phyloP scores from a whole-genome alignment of 257 asterid genomes.

The Eucommia ulmoides region DNA sequence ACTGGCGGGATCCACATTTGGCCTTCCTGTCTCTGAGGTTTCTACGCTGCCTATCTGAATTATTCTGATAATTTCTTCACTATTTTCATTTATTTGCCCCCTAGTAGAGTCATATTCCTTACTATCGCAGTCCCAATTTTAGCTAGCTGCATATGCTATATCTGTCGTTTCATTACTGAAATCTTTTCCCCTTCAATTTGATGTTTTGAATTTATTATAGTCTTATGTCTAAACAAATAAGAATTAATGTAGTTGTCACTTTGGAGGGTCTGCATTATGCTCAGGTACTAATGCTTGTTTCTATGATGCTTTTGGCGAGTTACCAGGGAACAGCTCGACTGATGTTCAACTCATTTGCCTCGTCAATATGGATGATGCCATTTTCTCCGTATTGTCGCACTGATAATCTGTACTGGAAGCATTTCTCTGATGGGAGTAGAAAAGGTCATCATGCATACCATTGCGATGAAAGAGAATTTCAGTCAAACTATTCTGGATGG shows the following conservation, averaged over 20 bases:
- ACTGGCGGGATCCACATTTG: slow-evolving; percentile 71
- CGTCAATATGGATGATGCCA: slow-evolving; percentile 92
- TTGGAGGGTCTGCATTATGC: too few relatives aligned
- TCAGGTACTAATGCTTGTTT: too few relatives aligned
- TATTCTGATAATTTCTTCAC: too few relatives aligned
- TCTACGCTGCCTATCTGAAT: neutral
- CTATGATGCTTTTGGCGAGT: slow-evolving; percentile 26
- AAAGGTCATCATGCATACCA: slow-evolving; percentile 44
- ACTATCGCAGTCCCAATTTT: too few relatives aligned
- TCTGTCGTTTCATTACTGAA: too few relatives aligned
- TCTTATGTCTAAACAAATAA: too few relatives aligned
- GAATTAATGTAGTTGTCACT: too few relatives aligned
- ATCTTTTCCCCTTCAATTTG: too few relatives aligned
- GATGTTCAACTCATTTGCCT: slow-evolving; percentile 96
- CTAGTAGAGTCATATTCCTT: too few relatives aligned
- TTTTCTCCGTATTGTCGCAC: slow-evolving; percentile 84
- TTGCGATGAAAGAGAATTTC: slow-evolving; percentile 67
- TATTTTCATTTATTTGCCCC: too few relatives aligned
- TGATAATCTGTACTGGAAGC: slow-evolving; percentile 57
- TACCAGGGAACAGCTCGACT: slow-evolving; percentile 98
- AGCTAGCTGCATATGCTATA: too few relatives aligned
- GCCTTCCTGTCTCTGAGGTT: slow-evolving; percentile 97
- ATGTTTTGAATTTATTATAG: too few relatives aligned
- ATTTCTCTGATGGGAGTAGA: slow-evolving; percentile 51
- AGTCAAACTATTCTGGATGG: slow-evolving; percentile 86